Percentiles rank a stretch among this genome's conserved stretches.
Evolutionary conservation across 2,329 filamentous ascomycete genomes (phyloP).

Genomic region (Davidsoniella eucalypti): DNA sequence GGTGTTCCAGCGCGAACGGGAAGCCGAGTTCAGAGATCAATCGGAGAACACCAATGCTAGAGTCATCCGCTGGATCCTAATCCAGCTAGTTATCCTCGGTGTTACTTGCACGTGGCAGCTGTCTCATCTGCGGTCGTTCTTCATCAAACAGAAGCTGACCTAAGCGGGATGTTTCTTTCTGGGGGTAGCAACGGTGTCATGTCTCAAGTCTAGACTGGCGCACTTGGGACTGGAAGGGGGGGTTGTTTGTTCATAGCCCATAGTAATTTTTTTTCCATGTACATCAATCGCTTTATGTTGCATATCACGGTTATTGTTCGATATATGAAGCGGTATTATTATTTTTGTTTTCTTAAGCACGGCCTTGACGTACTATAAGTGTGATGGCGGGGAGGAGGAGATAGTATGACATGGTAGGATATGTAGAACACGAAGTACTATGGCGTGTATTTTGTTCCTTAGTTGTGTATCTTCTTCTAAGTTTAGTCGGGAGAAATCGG

Average conservation of each 20-base stretch:
- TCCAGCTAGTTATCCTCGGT: slow-evolving; percentile 72
- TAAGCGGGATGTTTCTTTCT: slow-evolving; percentile 25
- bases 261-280: neutral
- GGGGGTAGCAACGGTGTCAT: neutral
- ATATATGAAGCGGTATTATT: no score
- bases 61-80: slow-evolving; percentile 84
- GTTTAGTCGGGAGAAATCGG: no score
- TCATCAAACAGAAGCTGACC: slow-evolving; percentile 99
- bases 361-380: neutral
- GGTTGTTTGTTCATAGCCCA: neutral
- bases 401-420: neutral
- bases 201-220: neutral
- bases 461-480: no score
- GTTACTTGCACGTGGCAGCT: slow-evolving; percentile 93
- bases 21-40: slow-evolving; percentile 95
- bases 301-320: no score
- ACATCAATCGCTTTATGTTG: neutral
- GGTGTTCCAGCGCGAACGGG: slow-evolving; percentile 91
- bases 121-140: slow-evolving; percentile 88
- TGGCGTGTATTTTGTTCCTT: no score
- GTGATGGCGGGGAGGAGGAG: neutral
- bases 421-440: neutral
- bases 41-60: slow-evolving; percentile 84
- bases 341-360: neutral
- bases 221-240: neutral